These are phyloP conservation scores for Ophiostoma sp. DNA, from an alignment of 2,329 filamentous ascomycete species.

Conservation along the genomic window DNA sequence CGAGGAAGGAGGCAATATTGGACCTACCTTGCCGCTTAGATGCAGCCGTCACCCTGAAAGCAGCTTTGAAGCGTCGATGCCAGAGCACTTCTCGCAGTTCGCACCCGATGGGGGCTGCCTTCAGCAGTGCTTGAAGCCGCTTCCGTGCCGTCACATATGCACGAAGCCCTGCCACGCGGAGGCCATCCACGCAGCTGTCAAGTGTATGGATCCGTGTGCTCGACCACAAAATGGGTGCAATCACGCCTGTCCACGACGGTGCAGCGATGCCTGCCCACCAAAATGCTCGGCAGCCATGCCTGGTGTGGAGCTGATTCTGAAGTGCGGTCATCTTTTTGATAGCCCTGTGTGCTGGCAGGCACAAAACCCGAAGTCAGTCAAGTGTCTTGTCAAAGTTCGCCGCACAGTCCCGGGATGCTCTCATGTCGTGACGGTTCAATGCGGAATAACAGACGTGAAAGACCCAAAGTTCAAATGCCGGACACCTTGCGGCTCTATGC, in stretches of 20 bases:
- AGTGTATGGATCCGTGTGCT: constrained; percentile 43
- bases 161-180: constrained; percentile 44
- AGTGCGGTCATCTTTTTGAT: constrained; percentile 41
- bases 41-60: constrained; percentile 57
- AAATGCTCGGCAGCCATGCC: constrained; percentile 36
- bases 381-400: constrained; percentile 44
- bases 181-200: constrained; percentile 42
- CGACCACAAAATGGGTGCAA: constrained; percentile 40
- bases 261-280: constrained; percentile 41
- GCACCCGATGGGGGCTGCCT: constrained; percentile 60
- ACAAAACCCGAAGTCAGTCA: constrained; percentile 43
- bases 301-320: constrained; percentile 36
- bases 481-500: constrained; percentile 40
- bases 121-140: constrained; percentile 45
- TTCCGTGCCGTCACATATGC: constrained; percentile 47
- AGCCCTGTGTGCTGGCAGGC: constrained; percentile 37
- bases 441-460: constrained; percentile 38
- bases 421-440: constrained; percentile 49
- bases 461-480: constrained; percentile 44
- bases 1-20: constrained; percentile 42
- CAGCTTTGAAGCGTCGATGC: constrained; percentile 44
- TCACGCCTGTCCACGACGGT: constrained; percentile 42
- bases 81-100: constrained; percentile 53
- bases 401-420: constrained; percentile 50
- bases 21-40: constrained; percentile 46